Conservation (phyloP, 139 green algal genomes). For the Coccomyxa sp. region DNA sequence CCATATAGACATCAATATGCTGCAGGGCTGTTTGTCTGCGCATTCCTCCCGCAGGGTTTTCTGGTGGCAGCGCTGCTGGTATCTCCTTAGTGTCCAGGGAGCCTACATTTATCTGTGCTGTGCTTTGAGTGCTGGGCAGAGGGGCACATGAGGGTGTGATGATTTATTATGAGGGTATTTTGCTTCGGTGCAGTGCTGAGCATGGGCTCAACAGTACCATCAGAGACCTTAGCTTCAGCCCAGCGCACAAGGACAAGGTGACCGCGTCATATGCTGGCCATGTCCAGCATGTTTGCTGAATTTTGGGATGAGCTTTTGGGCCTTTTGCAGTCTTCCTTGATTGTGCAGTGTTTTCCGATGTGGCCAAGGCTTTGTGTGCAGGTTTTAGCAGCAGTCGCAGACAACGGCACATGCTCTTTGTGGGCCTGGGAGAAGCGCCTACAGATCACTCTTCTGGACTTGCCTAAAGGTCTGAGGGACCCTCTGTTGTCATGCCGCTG, state of each 20-base stretch:
- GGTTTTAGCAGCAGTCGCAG: slow-evolving; percentile 13
- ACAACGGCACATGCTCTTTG: slow-evolving; percentile 18
- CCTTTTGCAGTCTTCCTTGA: too few species aligned
- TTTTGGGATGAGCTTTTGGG: too few species aligned
- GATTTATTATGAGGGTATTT: too few species aligned
- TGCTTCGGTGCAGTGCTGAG: slow-evolving; percentile 11
- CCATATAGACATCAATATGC: background rate
- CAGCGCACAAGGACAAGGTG: slow-evolving; percentile 14
- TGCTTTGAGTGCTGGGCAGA: too few species aligned
- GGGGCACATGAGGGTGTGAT: too few species aligned
- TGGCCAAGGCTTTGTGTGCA: too few species aligned
- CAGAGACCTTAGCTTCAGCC: slow-evolving; percentile 24
- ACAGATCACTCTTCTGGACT: background rate
- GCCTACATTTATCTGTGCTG: too few species aligned
- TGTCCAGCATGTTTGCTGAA: background rate
- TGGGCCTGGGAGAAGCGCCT: slow-evolving; percentile 8
- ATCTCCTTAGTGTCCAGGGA: too few species aligned
- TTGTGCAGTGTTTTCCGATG: too few species aligned
- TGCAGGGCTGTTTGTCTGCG: background rate
- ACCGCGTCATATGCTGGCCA: background rate
- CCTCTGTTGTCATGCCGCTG: background rate
- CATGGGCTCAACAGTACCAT: slow-evolving; percentile 11
- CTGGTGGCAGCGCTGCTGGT: too few species aligned
- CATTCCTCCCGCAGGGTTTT: too few species aligned
- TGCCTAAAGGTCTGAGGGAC: slow-evolving; percentile 14